Base-by-base conservation (phyloP, 164 flowering plant species). In the Macadamia integrifolia region DNA sequence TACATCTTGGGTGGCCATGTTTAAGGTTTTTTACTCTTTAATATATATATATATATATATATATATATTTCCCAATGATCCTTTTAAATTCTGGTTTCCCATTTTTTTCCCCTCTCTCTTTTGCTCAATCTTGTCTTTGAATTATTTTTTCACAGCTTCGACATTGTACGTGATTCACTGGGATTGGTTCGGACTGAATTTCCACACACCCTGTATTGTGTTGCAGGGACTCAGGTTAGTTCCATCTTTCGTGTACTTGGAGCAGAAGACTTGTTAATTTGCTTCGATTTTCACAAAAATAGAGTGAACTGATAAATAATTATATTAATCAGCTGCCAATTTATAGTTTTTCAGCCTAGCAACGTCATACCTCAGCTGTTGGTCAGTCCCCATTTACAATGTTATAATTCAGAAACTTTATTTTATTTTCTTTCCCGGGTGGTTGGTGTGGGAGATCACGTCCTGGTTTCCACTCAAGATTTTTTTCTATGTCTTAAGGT, bases 1-100 rank as follows among this genome's bases (percentile, higher is more conserved):
- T 93, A 69, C 87, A 87, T 71, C 74, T 88, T 49, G 97, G 96
- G 5, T 93, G 98, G 98, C 95, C 96, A 12, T 93, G 91, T 72
- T 82, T 93, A 69, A 91, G 97, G 97, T 91, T 14, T 43, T n/a
- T 13, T 55, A 58, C 17, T 50, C 11, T 5, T 11, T 48, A 32
- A 23, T 3, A 5, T 10, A 23, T 23, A 23, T 23, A 23, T 23
- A 23, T 23, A 23, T 23, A 23, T 23, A 23, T 23, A 23, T 23
- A 13, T 14, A 1, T 50, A 2, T 50, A 0, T 15, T 14, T 53
- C 18, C 7, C 50, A 46, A 46, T 8, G 6, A 12, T 17, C 57
- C 17, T 1, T n/a, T 53, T 53, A 13, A 17, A 17, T 3, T 10
- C 53, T 65, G 5, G 32, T 29, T 18, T 29, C 49, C 32, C 1